A percentile compares a stretch with the other conserved stretches of the same genome.
Conservation (phyloP, 768 basidiomycete genomes). For the Leccinum obscurum region DNA sequence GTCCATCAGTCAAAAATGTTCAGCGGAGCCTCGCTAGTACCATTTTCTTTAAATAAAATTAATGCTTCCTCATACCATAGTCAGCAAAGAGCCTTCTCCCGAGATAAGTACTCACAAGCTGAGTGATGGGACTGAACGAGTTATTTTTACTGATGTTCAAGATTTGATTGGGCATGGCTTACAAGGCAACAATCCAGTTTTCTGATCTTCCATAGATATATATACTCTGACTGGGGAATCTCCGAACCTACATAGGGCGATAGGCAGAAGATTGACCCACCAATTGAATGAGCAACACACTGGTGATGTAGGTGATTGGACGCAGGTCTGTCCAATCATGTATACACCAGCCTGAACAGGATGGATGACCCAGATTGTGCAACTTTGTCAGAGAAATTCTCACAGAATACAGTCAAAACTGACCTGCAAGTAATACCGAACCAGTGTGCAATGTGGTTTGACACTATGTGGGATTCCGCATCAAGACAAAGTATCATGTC, state of each 20-base stretch:
- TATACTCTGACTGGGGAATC: background rate
- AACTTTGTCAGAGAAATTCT: too few species aligned
- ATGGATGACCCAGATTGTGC: too few species aligned
- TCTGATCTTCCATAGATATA: background rate
- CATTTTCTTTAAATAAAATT: background rate
- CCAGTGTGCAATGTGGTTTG: background rate
- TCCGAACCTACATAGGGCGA: background rate
- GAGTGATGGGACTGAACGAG: background rate
- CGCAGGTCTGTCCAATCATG: too few species aligned
- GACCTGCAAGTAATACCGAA: background rate
- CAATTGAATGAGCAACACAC: background rate
- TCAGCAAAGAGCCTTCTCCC: background rate
- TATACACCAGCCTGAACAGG: background rate
- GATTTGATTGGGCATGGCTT: background rate
- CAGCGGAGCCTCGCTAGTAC: background rate
- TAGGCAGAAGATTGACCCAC: background rate
- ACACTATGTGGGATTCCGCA: too few species aligned
- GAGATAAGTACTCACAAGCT: background rate
- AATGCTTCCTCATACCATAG: background rate
- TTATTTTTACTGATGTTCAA: background rate
- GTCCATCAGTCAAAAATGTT: background rate
- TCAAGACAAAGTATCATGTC: too few species aligned
- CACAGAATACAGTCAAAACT: background rate
- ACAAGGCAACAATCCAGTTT: background rate
- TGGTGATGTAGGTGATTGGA: background rate